Conservation (phyloP, 768 basidiomycete genomes). For the Rhodotorula diobovata region DNA sequence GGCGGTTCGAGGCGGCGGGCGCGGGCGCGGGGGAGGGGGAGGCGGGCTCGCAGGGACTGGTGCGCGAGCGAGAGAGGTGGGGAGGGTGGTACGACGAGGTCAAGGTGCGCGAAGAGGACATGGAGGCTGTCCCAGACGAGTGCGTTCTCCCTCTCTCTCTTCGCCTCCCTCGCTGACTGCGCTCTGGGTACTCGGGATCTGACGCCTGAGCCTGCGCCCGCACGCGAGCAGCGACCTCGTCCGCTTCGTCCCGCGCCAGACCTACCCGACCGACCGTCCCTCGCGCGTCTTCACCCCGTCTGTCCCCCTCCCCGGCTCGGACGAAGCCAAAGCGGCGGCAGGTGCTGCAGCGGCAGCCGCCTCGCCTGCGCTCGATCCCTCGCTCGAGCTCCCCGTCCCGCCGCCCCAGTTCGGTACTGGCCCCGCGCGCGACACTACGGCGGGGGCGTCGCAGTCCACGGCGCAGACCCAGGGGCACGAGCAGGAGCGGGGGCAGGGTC, state of each 20-base stretch:
- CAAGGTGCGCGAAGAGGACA: no score
- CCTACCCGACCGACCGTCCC: neutral
- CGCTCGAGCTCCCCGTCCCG: neutral
- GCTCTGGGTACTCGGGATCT: no score
- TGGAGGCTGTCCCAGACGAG: neutral
- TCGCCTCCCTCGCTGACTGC: no score
- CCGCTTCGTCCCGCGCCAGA: constrained; percentile 6
- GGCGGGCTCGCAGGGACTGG: no score
- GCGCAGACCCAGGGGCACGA: no score
- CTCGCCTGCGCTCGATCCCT: neutral
- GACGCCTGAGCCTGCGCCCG: neutral
- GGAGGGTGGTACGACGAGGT: constrained; percentile 36
- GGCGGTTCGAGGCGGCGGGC: constrained; percentile 7
- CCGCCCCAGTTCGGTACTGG: neutral
- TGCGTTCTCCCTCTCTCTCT: neutral
- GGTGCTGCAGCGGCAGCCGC: neutral
- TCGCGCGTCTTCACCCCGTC: constrained; percentile 1
- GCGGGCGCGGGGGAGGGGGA: no score
- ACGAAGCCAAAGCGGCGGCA: neutral
- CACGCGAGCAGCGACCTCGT: constrained; percentile 12
- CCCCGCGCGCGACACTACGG: no score
- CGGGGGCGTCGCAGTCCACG: no score
- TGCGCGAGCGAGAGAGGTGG: constrained; percentile 5
- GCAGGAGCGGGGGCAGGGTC: no score
- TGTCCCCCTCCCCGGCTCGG: neutral